phyloP scores from a whole-genome alignment of 1,284 basidiomycete genomes.

The Papiliotrema flavescens region DNA sequence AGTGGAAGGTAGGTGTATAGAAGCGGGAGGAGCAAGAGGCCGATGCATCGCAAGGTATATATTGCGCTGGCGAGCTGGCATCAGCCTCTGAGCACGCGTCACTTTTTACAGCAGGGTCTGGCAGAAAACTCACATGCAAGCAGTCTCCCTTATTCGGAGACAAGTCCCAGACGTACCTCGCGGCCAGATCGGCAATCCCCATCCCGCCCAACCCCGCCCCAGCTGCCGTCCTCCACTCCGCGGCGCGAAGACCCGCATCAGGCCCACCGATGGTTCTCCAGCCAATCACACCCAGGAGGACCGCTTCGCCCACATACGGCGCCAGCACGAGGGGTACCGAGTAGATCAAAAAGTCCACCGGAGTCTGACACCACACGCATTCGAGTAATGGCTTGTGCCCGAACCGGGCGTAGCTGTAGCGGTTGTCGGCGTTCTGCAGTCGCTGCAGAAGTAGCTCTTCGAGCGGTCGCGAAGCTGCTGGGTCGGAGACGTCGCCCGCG shows the following conservation, averaged over 20 bases:
- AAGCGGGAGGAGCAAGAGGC: slow-evolving; percentile 22
- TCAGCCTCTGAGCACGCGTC: background rate
- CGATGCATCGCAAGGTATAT: slow-evolving; percentile 19
- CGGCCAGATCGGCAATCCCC: slow-evolving; percentile 12
- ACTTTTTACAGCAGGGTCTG: too few relatives aligned
- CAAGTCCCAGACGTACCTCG: slow-evolving; percentile 25
- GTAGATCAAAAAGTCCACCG: slow-evolving; percentile 26
- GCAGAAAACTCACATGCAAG: slow-evolving; percentile 37
- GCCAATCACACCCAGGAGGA: slow-evolving; percentile 26
- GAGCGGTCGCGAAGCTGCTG: slow-evolving; percentile 4
- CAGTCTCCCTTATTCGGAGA: slow-evolving; percentile 24
- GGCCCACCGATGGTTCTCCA: slow-evolving; percentile 13
- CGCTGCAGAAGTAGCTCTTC: slow-evolving; percentile 25
- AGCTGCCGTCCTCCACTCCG: slow-evolving; percentile 15
- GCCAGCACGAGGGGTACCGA: slow-evolving; percentile 19
- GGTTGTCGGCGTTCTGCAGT: slow-evolving; percentile 23
- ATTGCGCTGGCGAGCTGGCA: slow-evolving; percentile 27
- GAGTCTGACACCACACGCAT: slow-evolving; percentile 35
- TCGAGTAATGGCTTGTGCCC: slow-evolving; percentile 26
- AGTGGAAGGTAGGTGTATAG: slow-evolving; percentile 31
- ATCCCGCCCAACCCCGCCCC: slow-evolving; percentile 19
- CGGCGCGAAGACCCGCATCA: slow-evolving; percentile 9
- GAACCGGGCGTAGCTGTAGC: slow-evolving; percentile 31
- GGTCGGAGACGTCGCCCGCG: background rate
- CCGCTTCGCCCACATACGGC: slow-evolving; percentile 22